Evolutionary conservation across 2,329 filamentous ascomycete genomes (phyloP), one percentile per base, ranked within the genome.

Genomic region (Paecilomyces sp.): DNA sequence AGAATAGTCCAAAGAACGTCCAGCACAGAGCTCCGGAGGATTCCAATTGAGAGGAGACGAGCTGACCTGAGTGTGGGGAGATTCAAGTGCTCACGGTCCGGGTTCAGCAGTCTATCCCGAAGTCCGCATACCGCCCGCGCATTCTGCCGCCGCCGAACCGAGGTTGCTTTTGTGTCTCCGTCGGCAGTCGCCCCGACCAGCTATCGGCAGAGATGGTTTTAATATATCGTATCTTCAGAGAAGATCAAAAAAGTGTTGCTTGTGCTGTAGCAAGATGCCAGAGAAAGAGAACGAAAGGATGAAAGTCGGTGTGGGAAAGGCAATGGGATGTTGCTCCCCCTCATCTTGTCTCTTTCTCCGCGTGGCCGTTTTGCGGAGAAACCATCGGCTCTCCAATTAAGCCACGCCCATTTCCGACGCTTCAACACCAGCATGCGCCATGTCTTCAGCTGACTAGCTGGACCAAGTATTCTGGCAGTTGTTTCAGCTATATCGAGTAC

Each of bases 131-230:
- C 68, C 68, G 70, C 70, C 68, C 66, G 65, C 57, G 59, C 59
- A 62, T 71, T 71, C 66, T 70, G 67, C 69, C 70, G 63, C 58
- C 60, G 66, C 63, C 69, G 70, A 70, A 70, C 71, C 71, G 71
- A 74, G 71, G 71, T 74, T 59, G 70, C 57, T 56, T 31, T 13
- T 31, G 2, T 25, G 51, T 30, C 13, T 12, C 50, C 18, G 22
- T 24, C 25, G 25, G 50, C 9, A 53, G 25, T 25, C 18, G 11
- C 12, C 12, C 50, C 22, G 18, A 24, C 22, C 12, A 24, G 50
- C 13, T 53, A 9, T 15, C 50, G 18, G 25, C 50, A 28, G n/a
- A 15, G n/a, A 41, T 5, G 15, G n/a, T 28, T 6, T 28, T 3
- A 6, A 4, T 28, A 28, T 28, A 28, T 12, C 9, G 31, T 33